These are phyloP conservation scores for Diutina ranongensis DNA, from an alignment of 1,139 yeast species.

Conservation along the genomic window DNA sequence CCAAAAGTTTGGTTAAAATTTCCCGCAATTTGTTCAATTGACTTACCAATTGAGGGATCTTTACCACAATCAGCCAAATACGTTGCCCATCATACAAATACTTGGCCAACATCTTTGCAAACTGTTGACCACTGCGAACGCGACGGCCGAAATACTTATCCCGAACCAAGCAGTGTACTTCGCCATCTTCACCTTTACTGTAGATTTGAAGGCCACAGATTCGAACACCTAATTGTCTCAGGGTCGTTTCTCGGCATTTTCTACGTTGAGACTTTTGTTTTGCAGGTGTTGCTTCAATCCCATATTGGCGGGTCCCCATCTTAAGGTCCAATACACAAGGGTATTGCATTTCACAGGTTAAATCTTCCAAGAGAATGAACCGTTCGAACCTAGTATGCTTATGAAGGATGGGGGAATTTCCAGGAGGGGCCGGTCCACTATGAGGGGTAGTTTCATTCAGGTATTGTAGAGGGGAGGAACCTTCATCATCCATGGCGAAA, in stretches of 20 bases:
- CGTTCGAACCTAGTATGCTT: conserved; percentile 55
- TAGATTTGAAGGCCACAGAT: conserved; percentile 93
- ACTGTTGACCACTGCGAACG: conserved; percentile 63
- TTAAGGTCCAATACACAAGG: conserved; percentile 93
- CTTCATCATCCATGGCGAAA: conserved; percentile 21
- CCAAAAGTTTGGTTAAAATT: conserved; percentile 45
- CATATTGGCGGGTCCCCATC: conserved; percentile 98
- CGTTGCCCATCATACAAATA: conserved; percentile 69
- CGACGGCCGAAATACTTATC: conserved; percentile 91
- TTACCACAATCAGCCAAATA: conserved; percentile 47
- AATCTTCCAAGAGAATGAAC: conserved; percentile 82
- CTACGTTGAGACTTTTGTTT: conserved; percentile 73
- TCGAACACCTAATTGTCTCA: conserved; percentile 75
- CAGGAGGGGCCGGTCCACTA: background rate
- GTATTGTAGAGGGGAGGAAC: background rate
- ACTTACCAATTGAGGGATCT: conserved; percentile 54
- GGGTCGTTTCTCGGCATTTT: conserved; percentile 76
- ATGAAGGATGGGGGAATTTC: conserved; percentile 13
- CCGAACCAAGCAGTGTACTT: conserved; percentile 43
- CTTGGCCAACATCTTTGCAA: conserved; percentile 60
- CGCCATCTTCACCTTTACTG: conserved; percentile 12
- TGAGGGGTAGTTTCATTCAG: background rate
- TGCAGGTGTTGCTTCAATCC: conserved; percentile 70
- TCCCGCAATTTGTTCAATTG: conserved; percentile 47
- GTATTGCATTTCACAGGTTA: conserved; percentile 66